phyloP scores from a whole-genome alignment of 2,329 filamentous ascomycete species.

The Bisporella sp. region DNA sequence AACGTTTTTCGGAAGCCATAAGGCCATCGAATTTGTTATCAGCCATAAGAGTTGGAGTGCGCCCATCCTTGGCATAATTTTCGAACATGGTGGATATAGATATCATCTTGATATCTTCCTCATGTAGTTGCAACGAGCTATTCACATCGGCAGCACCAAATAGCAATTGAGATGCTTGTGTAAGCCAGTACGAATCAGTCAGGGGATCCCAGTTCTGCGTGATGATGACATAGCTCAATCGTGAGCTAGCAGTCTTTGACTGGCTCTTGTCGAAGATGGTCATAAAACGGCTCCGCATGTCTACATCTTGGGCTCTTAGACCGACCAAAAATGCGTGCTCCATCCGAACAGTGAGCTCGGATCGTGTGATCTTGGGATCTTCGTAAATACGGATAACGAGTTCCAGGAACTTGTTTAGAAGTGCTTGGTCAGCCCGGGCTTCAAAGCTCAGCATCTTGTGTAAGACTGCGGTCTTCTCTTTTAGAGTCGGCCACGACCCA shows the following conservation, averaged over 20 bases:
- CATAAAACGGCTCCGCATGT: constrained; percentile 97
- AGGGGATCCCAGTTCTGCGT: constrained; percentile 97
- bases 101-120: constrained; percentile 76
- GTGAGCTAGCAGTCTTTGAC: constrained; percentile 83
- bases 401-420: constrained; percentile 89
- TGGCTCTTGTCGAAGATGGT: constrained; percentile 91
- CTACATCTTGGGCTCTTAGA: constrained; percentile 84
- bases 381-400: constrained; percentile 98
- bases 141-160: constrained; percentile 87
- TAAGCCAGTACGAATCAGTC: constrained; percentile 91
- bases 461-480: constrained; percentile 98
- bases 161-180: constrained; percentile 88
- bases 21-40: constrained; percentile 80
- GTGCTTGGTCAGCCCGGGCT: constrained; percentile 69
- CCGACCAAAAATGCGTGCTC: constrained; percentile 98
- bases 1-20: constrained; percentile 72
- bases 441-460: constrained; percentile 99
- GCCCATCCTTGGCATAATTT: constrained; percentile 62
- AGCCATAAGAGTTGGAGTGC: constrained; percentile 60
- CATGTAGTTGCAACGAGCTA: constrained; percentile 67
- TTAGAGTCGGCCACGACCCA: constrained; percentile 92
- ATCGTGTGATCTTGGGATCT: constrained; percentile 89
- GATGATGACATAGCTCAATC: constrained; percentile 80
- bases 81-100: constrained; percentile 67
- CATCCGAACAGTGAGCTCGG: constrained; percentile 92